Conservation (phyloP, 495 filamentous ascomycete genomes). For the Aspergillus incahuasiensis region DNA sequence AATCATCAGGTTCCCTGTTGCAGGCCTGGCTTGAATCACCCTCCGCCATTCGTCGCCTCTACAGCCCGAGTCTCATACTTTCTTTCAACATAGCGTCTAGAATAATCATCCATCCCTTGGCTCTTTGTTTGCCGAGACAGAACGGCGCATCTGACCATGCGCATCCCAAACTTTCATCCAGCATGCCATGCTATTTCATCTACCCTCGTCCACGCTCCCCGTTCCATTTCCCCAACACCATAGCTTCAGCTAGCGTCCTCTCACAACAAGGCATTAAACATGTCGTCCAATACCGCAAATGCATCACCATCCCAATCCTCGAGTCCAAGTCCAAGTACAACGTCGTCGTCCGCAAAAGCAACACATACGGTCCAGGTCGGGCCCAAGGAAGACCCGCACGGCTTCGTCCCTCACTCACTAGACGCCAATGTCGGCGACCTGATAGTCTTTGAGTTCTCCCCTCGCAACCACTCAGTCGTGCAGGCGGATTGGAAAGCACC, state of each 20-base stretch:
- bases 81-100: background rate
- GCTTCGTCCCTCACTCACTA: slow-evolving; percentile 49
- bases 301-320: background rate
- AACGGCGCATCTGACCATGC: background rate
- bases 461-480: slow-evolving; percentile 58
- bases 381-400: slow-evolving; percentile 34
- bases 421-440: slow-evolving; percentile 49
- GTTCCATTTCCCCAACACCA: background rate
- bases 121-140: background rate
- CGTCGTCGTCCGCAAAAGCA: slow-evolving; percentile 18
- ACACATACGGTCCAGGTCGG: slow-evolving; percentile 52
- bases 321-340: slow-evolving; percentile 5
- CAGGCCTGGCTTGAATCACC: background rate
- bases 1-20: background rate
- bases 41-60: background rate
- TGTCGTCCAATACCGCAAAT: background rate
- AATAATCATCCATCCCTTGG: background rate
- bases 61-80: background rate
- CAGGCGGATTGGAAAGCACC: slow-evolving; percentile 53
- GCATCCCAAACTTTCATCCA: background rate
- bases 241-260: background rate
- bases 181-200: background rate
- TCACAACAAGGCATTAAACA: background rate
- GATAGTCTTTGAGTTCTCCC: slow-evolving; percentile 58
- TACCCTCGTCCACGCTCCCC: background rate